Evolutionary conservation across 2,329 filamentous ascomycete genomes (phyloP).

Genomic region (Didymella sp.): DNA sequence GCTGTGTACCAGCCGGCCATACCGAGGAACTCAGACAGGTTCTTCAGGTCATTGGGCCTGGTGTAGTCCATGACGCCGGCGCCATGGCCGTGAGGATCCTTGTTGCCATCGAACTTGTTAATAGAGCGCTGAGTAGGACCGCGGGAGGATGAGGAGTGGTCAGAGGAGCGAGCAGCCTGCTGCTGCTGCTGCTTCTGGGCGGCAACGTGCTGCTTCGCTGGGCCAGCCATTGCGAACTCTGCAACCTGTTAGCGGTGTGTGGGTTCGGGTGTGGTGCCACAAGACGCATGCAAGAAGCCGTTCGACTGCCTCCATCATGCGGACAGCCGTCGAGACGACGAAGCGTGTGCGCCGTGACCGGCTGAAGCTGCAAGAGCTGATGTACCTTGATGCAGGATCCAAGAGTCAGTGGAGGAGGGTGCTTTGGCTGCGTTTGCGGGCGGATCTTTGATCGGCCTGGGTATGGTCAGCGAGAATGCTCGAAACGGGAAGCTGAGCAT

Average conservation of each 20-base stretch:
- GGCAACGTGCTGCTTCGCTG: slow-evolving; percentile 43
- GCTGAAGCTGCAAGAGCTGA: slow-evolving; percentile 3
- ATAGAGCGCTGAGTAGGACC: slow-evolving; percentile 36
- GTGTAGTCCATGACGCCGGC: slow-evolving; percentile 33
- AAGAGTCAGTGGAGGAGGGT: slow-evolving; percentile 2
- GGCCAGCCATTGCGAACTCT: slow-evolving; percentile 47
- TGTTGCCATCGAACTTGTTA: slow-evolving; percentile 46
- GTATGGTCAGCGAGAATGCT: slow-evolving; percentile 21
- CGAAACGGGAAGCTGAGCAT: slow-evolving; percentile 15
- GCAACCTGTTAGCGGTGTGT: slow-evolving; percentile 27
- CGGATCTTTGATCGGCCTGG: slow-evolving; percentile 20
- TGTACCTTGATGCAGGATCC: slow-evolving; percentile 25
- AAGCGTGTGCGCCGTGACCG: neutral
- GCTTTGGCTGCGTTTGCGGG: slow-evolving; percentile 19
- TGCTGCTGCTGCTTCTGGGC: slow-evolving; percentile 34
- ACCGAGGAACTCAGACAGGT: slow-evolving; percentile 47
- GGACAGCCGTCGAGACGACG: neutral
- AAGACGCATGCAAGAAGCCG: neutral
- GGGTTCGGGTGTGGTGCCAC: slow-evolving; percentile 5
- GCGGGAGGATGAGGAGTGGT: slow-evolving; percentile 36
- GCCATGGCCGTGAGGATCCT: slow-evolving; percentile 31
- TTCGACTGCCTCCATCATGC: slow-evolving; percentile 3
- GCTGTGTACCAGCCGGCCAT: slow-evolving; percentile 45
- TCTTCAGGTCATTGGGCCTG: slow-evolving; percentile 41
- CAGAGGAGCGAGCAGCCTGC: slow-evolving; percentile 30